Evolutionary conservation across 805 yeast genomes (phyloP).

Genomic region (Tetrapisispora phaffii): DNA sequence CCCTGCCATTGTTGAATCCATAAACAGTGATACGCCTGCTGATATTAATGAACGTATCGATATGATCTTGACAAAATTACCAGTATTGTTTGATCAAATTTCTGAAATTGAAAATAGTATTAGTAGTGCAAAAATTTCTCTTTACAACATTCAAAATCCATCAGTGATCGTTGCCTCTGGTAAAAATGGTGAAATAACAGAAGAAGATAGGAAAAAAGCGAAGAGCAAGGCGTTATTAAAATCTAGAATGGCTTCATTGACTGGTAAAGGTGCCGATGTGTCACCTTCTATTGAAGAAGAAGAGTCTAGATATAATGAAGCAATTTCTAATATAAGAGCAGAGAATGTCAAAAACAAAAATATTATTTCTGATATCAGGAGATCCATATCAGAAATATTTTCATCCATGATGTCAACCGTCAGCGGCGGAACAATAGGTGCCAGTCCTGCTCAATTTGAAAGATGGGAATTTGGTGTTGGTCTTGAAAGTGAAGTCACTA

Average conservation of each 20-base stretch:
- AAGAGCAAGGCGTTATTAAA: constrained; percentile 67
- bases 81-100: constrained; percentile 57
- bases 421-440: constrained; percentile 16
- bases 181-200: constrained; percentile 78
- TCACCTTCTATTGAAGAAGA: constrained; percentile 26
- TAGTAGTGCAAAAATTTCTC: constrained; percentile 52
- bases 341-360: constrained; percentile 48
- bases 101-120: constrained; percentile 58
- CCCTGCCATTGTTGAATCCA: constrained; percentile 28
- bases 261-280: constrained; percentile 27
- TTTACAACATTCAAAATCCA: constrained; percentile 60
- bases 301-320: constrained; percentile 39
- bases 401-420: constrained; percentile 31
- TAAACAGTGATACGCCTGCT: constrained; percentile 26
- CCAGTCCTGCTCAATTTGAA: constrained; percentile 42
- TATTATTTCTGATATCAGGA: constrained; percentile 61
- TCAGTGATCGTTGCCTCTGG: constrained; percentile 73
- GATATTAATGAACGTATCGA: constrained; percentile 49
- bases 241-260: constrained; percentile 86
- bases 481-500: constrained; percentile 51
- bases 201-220: constrained; percentile 69
- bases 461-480: constrained; percentile 81
- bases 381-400: constrained; percentile 53
- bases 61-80: constrained; percentile 59
- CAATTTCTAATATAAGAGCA: constrained; percentile 39